phyloP scores from a whole-genome alignment of 768 basidiomycete species.

The Leccinum fibrillosum region DNA sequence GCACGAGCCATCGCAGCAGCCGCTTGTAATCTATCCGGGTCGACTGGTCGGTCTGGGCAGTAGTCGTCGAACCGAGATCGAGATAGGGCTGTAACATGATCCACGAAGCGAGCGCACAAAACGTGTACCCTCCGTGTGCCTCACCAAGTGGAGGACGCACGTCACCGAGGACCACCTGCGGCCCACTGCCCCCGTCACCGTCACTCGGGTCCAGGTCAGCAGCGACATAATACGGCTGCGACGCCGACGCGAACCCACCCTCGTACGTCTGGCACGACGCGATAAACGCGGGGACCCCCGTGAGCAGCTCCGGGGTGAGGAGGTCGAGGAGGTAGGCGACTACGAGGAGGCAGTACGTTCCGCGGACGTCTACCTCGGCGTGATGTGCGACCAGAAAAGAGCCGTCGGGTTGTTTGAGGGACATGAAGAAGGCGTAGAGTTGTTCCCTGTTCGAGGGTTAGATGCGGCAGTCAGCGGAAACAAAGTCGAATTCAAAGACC shows the following conservation, averaged over 20 bases:
- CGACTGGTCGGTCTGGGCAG: not conserved
- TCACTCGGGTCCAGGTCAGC: not conserved
- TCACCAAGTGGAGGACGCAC: slow-evolving; percentile 84
- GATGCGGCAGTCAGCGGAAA: not conserved
- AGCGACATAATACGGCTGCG: slow-evolving; percentile 59
- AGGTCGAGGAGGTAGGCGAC: slow-evolving; percentile 81
- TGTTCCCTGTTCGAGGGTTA: slow-evolving; percentile 41
- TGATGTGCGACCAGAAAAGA: slow-evolving; percentile 86
- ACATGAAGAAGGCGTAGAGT: slow-evolving; percentile 87
- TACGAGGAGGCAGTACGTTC: slow-evolving; percentile 88
- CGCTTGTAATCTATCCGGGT: slow-evolving; percentile 53
- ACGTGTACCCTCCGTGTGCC: slow-evolving; percentile 97
- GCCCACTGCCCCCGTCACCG: not conserved
- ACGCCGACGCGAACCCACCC: slow-evolving; percentile 85
- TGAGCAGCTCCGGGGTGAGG: slow-evolving; percentile 83
- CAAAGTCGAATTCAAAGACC: not conserved
- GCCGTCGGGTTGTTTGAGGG: slow-evolving; percentile 88
- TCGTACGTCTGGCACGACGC: slow-evolving; percentile 96
- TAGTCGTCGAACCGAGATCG: slow-evolving; percentile 1
- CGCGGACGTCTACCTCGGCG: slow-evolving; percentile 95
- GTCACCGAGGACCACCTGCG: slow-evolving; percentile 31
- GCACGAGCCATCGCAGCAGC: slow-evolving; percentile 76
- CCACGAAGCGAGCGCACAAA: slow-evolving; percentile 87
- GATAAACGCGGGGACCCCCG: slow-evolving; percentile 74
- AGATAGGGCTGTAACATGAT: slow-evolving; percentile 66